Evolutionary conservation across 192 early-diverging fungal species (phyloP), one percentile per base, ranked within the genome.

Genomic region (Umbelopsis vinacea): DNA sequence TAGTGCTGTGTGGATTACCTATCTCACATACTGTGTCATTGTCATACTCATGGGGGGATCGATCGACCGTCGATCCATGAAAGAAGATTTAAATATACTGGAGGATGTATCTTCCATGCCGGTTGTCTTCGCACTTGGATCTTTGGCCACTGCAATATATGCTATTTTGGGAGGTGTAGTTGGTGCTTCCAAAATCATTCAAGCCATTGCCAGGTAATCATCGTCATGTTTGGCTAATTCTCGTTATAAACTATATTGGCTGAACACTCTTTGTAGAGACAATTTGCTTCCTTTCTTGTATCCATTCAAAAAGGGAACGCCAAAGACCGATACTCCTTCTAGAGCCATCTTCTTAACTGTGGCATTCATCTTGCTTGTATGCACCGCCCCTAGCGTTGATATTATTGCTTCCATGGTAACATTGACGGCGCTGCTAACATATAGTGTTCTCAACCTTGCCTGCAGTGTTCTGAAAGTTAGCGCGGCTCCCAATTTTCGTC

Each of bases 401-500:
- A 83, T 81, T 0, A 87, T 91, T 5, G 90, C 90, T 10, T 86
- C 86, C 2, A 88, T 85, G 71, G 87, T 89, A 17, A 90, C 90
- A 7, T 83, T 89, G 79, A 85, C 87, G 29, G 85, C 85, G 35
- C 82, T 91, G 33, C 77, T 91, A 67, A 89, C 86, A 47, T 91
- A 87, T 74, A 77, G 79, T 50, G 85, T 87, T 67, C 78, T 90
- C 63, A 91, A 91, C 69, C 70, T 91, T 35, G 90, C 90, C 21
- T 90, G 89, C 67, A 74, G 85, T 52, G 80, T 91, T 29, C 87
- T 91, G 53, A 89, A 87, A 72, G 78, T 89, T 52, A 82, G 85
- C 6, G 83, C 88, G 1, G 87, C 90, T 11, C 87, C 88, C 55
- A 91, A 91, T 71, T 91, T 91, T 70, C 86, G 90, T 21, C 90